Conservation (phyloP, 192 early-diverging fungal species). For the Coemansia sp. region DNA sequence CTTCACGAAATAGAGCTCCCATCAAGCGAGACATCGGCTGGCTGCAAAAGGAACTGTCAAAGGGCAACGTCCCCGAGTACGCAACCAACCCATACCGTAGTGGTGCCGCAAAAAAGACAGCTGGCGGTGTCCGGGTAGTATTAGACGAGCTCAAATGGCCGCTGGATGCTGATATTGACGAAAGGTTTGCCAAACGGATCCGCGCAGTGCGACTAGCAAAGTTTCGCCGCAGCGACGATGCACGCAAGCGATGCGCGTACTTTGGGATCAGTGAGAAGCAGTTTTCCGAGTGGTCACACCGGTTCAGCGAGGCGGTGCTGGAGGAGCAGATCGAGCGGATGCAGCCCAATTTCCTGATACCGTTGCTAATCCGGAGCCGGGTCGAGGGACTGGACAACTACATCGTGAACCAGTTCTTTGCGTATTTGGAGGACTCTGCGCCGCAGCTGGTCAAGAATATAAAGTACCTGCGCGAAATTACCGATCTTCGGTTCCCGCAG, state of each 20-base stretch:
- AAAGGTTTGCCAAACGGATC: conserved; percentile 15
- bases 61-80: background rate
- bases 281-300: conserved; percentile 31
- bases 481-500: conserved; percentile 72
- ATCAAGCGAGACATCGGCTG: too few relatives aligned
- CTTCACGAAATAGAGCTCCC: too few relatives aligned
- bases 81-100: too few relatives aligned
- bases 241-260: conserved; percentile 23
- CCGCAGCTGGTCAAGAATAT: conserved; percentile 45
- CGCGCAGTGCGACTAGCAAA: conserved; percentile 9
- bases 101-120: background rate
- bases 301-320: conserved; percentile 15
- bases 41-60: too few relatives aligned
- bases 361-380: conserved; percentile 20
- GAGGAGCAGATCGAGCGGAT: conserved; percentile 20
- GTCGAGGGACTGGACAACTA: conserved; percentile 13
- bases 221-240: conserved; percentile 5
- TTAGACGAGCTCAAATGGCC: conserved; percentile 12
- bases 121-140: background rate
- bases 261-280: conserved; percentile 30
- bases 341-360: conserved; percentile 16
- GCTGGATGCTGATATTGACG: conserved; percentile 32
- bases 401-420: conserved; percentile 42
- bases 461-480: conserved; percentile 56
- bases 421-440: conserved; percentile 47